phyloP scores from a whole-genome alignment of 2,329 filamentous ascomycete species.

The Fusarium euwallaceae region DNA sequence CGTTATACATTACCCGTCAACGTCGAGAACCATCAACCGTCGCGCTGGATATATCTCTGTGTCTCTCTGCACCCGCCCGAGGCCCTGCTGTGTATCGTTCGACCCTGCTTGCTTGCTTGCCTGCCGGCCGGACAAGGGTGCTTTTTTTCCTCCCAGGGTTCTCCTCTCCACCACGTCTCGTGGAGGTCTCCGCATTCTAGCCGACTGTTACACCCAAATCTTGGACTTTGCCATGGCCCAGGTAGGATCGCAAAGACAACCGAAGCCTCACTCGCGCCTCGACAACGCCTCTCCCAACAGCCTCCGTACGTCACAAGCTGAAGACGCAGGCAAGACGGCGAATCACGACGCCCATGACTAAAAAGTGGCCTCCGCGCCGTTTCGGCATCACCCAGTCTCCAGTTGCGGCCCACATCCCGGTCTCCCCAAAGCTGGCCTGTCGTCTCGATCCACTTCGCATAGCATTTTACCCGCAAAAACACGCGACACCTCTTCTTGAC shows the following conservation, averaged over 20 bases:
- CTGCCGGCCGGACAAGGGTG: conserved; percentile 20
- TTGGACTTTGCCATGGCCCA: conserved; percentile 3
- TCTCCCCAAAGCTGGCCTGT: conserved; percentile 42
- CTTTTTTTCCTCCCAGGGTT: conserved; percentile 21
- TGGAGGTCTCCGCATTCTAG: conserved; percentile 31
- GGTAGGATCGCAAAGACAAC: conserved; percentile 11
- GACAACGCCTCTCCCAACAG: conserved; percentile 25
- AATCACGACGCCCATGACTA: conserved; percentile 34
- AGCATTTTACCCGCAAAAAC: conserved; percentile 48
- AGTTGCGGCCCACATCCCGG: conserved; percentile 46
- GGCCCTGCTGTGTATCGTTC: conserved; percentile 23
- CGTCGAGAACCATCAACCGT: background rate
- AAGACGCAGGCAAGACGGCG: conserved; percentile 19
- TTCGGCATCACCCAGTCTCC: conserved; percentile 36
- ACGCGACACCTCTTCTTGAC: conserved; percentile 41
- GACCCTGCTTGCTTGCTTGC: conserved; percentile 18
- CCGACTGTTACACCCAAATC: conserved; percentile 28
- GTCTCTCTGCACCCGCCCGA: conserved; percentile 18
- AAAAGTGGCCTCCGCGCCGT: conserved; percentile 33
- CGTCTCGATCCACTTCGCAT: conserved; percentile 43
- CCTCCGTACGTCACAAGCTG: conserved; percentile 19
- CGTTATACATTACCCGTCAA: background rate
- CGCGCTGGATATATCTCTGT: conserved; percentile 5
- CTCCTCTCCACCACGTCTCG: conserved; percentile 18
- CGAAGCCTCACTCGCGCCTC: conserved; percentile 19